Base-by-base conservation (phyloP, 495 filamentous ascomycete genomes). In the Penicillium desertorum region DNA sequence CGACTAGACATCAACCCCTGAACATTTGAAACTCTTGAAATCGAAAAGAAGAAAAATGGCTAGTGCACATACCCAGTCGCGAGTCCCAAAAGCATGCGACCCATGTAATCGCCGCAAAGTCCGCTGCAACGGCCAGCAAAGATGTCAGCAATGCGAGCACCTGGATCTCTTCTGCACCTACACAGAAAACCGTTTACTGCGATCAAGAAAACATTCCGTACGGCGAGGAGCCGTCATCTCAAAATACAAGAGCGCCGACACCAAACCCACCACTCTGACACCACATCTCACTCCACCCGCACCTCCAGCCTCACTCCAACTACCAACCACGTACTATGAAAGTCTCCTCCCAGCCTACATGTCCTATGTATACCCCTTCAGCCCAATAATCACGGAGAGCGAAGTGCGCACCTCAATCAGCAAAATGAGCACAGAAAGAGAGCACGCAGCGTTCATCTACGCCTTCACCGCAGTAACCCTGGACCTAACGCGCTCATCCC, bases 91-190 rank as follows among this genome's bases (percentile, higher is more conserved):
- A 56, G 66, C 64, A 17, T 92, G 89, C 66, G 90, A 91, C 52
- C 88, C 88, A 5, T 92, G 90, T 63, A 83, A 89, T 4, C 82
- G 84, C 14, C 80, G 90, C 56, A 94, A 92, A 69, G 89, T 92
- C 12, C 86, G 88, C 47, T 93, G 90, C 72, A 90, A 93, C 66
- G 66, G 64, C 45, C 62, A 64, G 32, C 34, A 54, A 25, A 25
- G 51, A 42, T 71, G 69, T 46, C 69, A 71, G 60, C 69, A 71
- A 39, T 70, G 69, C 51, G 60, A 64, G 16, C 69, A 71, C 42
- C 34, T 65, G 17, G 60, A 62, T 14, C 41, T 71, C n/a, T 62
- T 46, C 20, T 71, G 67, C 51, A 70, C 61, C 0, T 71, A 71
- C 43, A 55, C 64, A 22, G 57, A 61, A 20, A 60, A 51, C 20